A percentile compares a stretch with the other conserved stretches of the same genome.
phyloP scores from a whole-genome alignment of 306 rosid genomes.

The Gillenia trifoliata region DNA sequence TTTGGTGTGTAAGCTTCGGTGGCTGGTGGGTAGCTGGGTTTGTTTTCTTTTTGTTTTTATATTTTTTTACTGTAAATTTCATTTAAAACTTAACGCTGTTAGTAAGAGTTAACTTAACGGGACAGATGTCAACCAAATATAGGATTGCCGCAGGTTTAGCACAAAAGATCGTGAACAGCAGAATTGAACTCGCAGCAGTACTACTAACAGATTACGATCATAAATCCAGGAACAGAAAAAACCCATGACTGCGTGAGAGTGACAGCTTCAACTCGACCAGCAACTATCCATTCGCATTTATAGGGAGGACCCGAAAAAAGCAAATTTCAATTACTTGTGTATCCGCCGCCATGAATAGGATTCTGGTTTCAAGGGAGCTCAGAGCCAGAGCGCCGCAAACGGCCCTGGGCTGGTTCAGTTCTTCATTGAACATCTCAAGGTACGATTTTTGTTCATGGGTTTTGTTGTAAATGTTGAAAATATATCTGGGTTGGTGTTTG shows the following conservation, averaged over 20 bases:
- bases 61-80: too few species aligned
- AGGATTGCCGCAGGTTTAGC: too few species aligned
- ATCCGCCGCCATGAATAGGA: conserved; percentile 32
- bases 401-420: conserved; percentile 22
- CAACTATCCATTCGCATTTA: not conserved
- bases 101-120: too few species aligned
- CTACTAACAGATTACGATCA: not conserved
- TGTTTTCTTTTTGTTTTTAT: too few species aligned
- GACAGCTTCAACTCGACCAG: not conserved
- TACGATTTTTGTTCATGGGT: conserved; percentile 15
- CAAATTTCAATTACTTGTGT: not conserved
- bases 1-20: too few species aligned
- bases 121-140: too few species aligned
- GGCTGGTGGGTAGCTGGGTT: too few species aligned
- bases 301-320: not conserved
- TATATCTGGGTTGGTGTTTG: conserved; percentile 1
- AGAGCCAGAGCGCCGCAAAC: conserved; percentile 20
- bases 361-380: conserved; percentile 29
- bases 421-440: conserved; percentile 43
- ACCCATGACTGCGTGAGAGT: not conserved
- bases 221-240: not conserved
- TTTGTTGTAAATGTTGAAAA: not conserved
- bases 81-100: too few species aligned
- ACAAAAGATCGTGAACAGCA: too few species aligned
- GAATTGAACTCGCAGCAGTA: too few species aligned